phyloP scores from a whole-genome alignment of 768 basidiomycete species.

The Cyclocybe cylindracea region DNA sequence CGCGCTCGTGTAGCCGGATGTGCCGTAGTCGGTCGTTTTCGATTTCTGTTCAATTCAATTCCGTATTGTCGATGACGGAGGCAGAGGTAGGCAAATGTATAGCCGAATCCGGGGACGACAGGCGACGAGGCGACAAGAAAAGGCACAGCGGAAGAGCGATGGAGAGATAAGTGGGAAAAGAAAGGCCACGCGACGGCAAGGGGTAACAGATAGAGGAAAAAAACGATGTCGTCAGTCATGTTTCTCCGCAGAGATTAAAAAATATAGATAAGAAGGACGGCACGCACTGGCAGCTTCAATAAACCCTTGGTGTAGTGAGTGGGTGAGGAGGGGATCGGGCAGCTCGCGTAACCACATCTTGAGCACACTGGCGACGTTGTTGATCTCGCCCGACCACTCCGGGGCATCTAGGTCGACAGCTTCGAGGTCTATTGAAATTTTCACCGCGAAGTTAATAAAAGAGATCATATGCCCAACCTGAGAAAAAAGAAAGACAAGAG shows the following conservation, averaged over 20 bases:
- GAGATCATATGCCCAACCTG: conserved; percentile 2
- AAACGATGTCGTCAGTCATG: conserved; percentile 6
- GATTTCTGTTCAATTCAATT: conserved; percentile 50
- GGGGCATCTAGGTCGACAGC: conserved; percentile 83
- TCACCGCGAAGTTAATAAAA: neutral
- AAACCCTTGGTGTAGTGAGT: conserved; percentile 84
- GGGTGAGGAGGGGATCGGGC: conserved; percentile 90
- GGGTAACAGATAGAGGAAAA: conserved; percentile 1
- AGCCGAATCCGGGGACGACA: too few relatives aligned
- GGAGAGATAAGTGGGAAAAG: neutral
- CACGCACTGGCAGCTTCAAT: conserved; percentile 91
- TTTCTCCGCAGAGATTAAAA: conserved; percentile 4
- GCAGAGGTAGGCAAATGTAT: too few relatives aligned
- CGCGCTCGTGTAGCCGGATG: conserved; percentile 93
- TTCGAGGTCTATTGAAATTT: conserved; percentile 62
- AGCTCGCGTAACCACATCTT: conserved; percentile 97
- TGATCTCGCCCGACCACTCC: conserved; percentile 94
- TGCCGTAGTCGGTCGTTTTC: conserved; percentile 95
- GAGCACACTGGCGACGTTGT: conserved; percentile 90
- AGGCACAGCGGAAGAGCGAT: neutral
- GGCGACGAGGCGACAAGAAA: too few relatives aligned
- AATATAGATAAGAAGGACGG: neutral
- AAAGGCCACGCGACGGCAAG: neutral
- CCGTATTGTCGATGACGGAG: too few relatives aligned
- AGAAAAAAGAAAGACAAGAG: neutral